These are phyloP conservation scores for Fusarium circinatum DNA, from an alignment of 2,329 filamentous ascomycete genomes.

Conservation along the genomic window DNA sequence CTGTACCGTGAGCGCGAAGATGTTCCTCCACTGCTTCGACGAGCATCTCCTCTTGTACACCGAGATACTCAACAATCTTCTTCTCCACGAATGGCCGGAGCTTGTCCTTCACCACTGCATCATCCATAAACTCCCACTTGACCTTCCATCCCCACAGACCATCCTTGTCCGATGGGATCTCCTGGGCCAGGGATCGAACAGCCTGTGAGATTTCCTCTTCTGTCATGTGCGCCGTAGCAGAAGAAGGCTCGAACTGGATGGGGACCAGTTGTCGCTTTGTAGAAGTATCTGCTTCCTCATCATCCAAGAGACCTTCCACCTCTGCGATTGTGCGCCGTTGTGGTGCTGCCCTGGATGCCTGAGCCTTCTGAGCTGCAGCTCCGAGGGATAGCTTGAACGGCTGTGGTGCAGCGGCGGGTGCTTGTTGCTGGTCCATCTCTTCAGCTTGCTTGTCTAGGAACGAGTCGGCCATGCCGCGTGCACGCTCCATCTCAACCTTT, in stretches of 20 bases:
- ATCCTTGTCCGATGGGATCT: conserved; percentile 88
- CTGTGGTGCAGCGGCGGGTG: conserved; percentile 67
- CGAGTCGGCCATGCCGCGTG: conserved; percentile 85
- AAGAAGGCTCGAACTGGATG: conserved; percentile 80
- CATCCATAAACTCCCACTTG: conserved; percentile 91
- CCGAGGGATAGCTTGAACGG: conserved; percentile 94
- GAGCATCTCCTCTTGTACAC: conserved; percentile 94
- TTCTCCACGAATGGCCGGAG: conserved; percentile 95
- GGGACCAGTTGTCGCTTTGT: conserved; percentile 81
- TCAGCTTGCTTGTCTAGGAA: conserved; percentile 88
- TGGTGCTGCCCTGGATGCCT: conserved; percentile 64
- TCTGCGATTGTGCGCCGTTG: conserved; percentile 87
- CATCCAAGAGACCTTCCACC: conserved; percentile 92
- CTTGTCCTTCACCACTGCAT: conserved; percentile 82
- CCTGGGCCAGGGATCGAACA: conserved; percentile 81
- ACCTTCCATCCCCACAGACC: conserved; percentile 93
- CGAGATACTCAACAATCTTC: conserved; percentile 96
- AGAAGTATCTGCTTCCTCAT: conserved; percentile 84
- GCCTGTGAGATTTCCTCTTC: conserved; percentile 90
- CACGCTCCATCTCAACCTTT: conserved; percentile 78
- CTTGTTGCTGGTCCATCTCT: conserved; percentile 69
- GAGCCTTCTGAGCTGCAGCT: conserved; percentile 80
- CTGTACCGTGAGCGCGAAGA: conserved; percentile 77
- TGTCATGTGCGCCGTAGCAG: conserved; percentile 71
- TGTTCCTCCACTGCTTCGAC: conserved; percentile 94